Conservation (phyloP, 2,329 filamentous ascomycete genomes). For the Neopestalotiopsis sp. region DNA sequence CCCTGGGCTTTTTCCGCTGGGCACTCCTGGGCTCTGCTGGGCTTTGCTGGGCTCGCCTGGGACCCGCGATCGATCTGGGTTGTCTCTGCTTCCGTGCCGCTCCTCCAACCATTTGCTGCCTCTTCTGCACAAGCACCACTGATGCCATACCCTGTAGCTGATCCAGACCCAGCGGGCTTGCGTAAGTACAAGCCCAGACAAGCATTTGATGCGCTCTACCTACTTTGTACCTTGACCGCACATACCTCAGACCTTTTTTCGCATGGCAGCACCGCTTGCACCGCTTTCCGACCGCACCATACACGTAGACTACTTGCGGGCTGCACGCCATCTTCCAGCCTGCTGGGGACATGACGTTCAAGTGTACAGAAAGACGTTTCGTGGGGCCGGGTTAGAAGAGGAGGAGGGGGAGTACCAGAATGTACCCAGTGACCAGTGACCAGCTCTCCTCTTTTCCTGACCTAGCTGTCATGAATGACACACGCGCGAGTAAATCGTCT, state of each 20-base stretch:
- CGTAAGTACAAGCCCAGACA: neutral
- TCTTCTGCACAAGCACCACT: neutral
- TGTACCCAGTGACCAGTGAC: too few species aligned
- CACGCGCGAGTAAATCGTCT: slow-evolving; percentile 2
- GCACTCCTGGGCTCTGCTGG: too few species aligned
- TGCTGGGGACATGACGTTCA: neutral
- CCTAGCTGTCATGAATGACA: slow-evolving; percentile 3
- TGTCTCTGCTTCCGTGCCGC: neutral
- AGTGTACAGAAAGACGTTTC: neutral
- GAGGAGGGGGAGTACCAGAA: neutral
- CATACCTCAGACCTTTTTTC: too few species aligned
- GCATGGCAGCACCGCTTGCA: too few species aligned
- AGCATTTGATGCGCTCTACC: neutral
- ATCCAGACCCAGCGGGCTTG: slow-evolving; percentile 1
- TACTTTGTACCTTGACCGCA: neutral
- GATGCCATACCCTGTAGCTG: neutral
- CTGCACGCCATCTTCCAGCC: neutral
- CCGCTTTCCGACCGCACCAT: neutral
- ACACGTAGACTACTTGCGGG: neutral
- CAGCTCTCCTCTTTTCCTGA: neutral
- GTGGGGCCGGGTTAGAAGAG: neutral
- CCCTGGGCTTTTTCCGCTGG: neutral
- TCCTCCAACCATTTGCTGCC: neutral
- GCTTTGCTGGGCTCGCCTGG: neutral
- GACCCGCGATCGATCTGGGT: slow-evolving; percentile 8